phyloP scores from a whole-genome alignment of 352 stramenopile species.

The Pythium apleroticum region DNA sequence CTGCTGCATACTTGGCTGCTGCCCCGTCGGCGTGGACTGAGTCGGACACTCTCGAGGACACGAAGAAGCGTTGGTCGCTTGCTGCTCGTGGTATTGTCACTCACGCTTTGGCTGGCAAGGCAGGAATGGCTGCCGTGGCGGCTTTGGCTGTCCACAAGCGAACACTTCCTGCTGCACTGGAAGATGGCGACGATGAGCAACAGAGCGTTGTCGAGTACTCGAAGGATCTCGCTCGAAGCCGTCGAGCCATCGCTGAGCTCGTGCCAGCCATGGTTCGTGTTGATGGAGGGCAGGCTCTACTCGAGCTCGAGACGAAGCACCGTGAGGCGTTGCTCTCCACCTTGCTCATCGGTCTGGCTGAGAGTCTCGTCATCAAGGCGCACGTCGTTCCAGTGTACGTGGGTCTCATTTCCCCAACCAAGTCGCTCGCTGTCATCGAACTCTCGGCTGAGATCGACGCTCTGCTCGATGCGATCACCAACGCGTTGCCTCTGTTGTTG shows the following conservation, averaged over 20 bases:
- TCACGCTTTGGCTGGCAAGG: slow-evolving; percentile 61
- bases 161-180: slow-evolving; percentile 25
- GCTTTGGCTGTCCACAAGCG: slow-evolving; percentile 56
- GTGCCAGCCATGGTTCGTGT: slow-evolving; percentile 39
- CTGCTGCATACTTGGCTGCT: slow-evolving; percentile 8
- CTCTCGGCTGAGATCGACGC: slow-evolving; percentile 52
- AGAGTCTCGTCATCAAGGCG: slow-evolving; percentile 53
- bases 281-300: slow-evolving; percentile 37
- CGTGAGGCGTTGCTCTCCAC: slow-evolving; percentile 67
- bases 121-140: slow-evolving; percentile 49
- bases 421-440: slow-evolving; percentile 56
- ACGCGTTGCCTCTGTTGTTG: slow-evolving; percentile 43
- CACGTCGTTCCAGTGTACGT: slow-evolving; percentile 62
- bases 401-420: slow-evolving; percentile 28
- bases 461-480: slow-evolving; percentile 38
- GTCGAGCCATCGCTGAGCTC: slow-evolving; percentile 49
- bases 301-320: slow-evolving; percentile 52
- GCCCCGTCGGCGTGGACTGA: slow-evolving; percentile 19
- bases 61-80: slow-evolving; percentile 46
- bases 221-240: slow-evolving; percentile 37
- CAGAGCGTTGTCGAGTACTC: slow-evolving; percentile 45
- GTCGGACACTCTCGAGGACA: slow-evolving; percentile 34
- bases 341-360: slow-evolving; percentile 51
- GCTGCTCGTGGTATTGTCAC: slow-evolving; percentile 48
- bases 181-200: slow-evolving; percentile 39